Evolutionary conservation across 352 stramenopile species (phyloP).

Genomic region (Blastocystis sp.): DNA sequence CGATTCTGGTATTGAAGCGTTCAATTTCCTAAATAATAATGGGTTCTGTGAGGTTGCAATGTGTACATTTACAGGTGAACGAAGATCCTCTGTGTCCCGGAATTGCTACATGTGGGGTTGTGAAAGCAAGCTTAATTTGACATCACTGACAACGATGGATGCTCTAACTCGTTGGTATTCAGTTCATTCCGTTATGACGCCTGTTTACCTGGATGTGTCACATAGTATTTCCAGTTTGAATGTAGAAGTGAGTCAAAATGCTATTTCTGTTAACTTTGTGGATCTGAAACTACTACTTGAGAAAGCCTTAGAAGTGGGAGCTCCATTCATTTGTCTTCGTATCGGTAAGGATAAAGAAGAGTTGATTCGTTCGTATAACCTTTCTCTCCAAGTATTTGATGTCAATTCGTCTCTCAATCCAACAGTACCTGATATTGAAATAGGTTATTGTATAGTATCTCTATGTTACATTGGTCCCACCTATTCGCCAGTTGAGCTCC

Average conservation of each 20-base stretch:
- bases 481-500: neutral
- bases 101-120: conserved; percentile 21
- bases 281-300: neutral
- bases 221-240: neutral
- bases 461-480: neutral
- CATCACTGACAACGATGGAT: neutral
- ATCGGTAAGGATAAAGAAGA: neutral
- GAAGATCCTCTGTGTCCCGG: neutral
- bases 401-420: neutral
- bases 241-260: neutral
- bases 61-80: neutral
- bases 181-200: conserved; percentile 14
- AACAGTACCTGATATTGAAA: neutral
- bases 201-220: conserved; percentile 4
- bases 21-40: neutral
- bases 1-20: neutral
- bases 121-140: conserved; percentile 6
- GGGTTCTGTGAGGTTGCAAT: conserved; percentile 18
- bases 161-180: conserved; percentile 7
- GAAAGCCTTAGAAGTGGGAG: neutral
- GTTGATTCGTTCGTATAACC: neutral
- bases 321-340: conserved; percentile 24
- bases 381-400: neutral
- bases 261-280: neutral
- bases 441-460: neutral